Evolutionary conservation across 352 stramenopile genomes (phyloP), one percentile per base, ranked within the genome.

Genomic region (Pseudoperonospora humuli): DNA sequence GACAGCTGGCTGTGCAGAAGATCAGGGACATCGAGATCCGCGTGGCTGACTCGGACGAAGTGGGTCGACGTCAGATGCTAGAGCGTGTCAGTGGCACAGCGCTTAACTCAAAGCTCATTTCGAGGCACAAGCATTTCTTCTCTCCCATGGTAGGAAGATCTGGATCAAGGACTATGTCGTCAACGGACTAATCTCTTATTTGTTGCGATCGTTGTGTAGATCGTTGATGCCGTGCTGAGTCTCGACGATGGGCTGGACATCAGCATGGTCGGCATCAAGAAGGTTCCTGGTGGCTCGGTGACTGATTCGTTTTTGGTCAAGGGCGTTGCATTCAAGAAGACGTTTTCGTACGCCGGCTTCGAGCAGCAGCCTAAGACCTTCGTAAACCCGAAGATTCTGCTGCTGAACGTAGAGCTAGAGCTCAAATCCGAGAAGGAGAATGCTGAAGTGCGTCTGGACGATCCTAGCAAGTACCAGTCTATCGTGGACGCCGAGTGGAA

Each of bases 401-500:
- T 99, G 20, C 67, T 99, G 23, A 99, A 99, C 66, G 93, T 99
- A 7, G 96, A 99, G 69, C 67, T 99, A 24, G 96, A 99, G 75
- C 81, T 99, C 40, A 99, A 98, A 78, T 96, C 78, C 24, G 96
- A 99, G 73, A 98, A 98, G 72, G 96, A 99, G 72, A 98, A 99
- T 74, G 96, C 95, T 29, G 95, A 99, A 61, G 90, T 98, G 33
- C 89, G 96, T 40, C 97, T 99, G 57, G 87, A 96, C 31, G 93
- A 97, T 71, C 96, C 96, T n/a, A 71, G 82, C 28, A 79, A 98
- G 63, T 99, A 99, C 80, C 96, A 99, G 77, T 97, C 85, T 39
- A 99, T 99, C 61, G 96, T 99, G 6, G 96, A 99, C 58, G 96
- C 96, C 15, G 96, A 99, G 73, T 99, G 96, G 96, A 93, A 96